phyloP scores from a whole-genome alignment of 805 yeast species.

The Suhomyces pyralidae region DNA sequence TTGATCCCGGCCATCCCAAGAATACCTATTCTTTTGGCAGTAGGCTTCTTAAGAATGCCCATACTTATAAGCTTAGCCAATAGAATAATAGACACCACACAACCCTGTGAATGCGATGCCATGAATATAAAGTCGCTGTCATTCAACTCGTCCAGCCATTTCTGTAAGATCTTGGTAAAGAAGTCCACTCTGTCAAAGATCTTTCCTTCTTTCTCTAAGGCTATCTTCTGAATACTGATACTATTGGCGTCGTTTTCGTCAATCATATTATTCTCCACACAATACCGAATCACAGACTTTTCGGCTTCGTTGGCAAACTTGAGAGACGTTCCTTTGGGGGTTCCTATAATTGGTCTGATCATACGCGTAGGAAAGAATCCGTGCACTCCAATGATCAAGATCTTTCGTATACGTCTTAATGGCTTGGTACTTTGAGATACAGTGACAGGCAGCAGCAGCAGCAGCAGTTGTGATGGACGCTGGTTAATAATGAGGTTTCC shows the following conservation, averaged over 20 bases:
- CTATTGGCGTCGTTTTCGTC: conserved; percentile 29
- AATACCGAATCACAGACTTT: conserved; percentile 59
- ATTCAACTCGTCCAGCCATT: conserved; percentile 58
- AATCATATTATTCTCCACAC: conserved; percentile 45
- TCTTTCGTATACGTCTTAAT: conserved; percentile 46
- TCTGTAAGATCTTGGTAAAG: conserved; percentile 66
- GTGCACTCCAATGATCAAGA: conserved; percentile 87
- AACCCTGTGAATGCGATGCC: conserved; percentile 95
- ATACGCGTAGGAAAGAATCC: conserved; percentile 92
- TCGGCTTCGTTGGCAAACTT: conserved; percentile 92
- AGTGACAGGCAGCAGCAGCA: conserved; percentile 16
- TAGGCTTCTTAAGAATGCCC: conserved; percentile 44
- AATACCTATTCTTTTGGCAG: conserved; percentile 55
- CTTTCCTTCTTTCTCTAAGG: conserved; percentile 91
- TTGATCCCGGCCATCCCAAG: conserved; percentile 95
- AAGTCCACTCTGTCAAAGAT: conserved; percentile 81
- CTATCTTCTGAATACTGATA: conserved; percentile 75
- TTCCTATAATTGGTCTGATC: conserved; percentile 83
- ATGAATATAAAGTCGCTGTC: conserved; percentile 83
- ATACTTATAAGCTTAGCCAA: conserved; percentile 67
- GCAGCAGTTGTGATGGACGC: conserved; percentile 2
- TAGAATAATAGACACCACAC: conserved; percentile 82
- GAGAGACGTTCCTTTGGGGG: conserved; percentile 93
- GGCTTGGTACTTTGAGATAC: conserved; percentile 28
- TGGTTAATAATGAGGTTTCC: conserved; percentile 41